Conservation (phyloP, 352 stramenopile genomes). For the Globisporangium paroecandrum region DNA sequence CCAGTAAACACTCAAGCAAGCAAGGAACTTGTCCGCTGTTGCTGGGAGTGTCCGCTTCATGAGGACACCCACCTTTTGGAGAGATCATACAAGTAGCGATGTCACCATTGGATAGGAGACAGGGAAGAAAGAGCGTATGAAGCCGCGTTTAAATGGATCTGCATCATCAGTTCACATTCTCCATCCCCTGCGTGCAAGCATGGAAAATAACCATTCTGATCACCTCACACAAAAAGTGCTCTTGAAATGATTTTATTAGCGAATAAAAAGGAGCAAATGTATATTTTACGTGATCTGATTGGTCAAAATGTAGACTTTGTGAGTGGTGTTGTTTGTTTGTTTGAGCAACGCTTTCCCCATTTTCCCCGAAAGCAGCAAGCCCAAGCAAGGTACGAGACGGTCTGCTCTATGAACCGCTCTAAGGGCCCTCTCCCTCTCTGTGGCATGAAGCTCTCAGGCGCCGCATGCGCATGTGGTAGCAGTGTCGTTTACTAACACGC, state of each 20-base stretch:
- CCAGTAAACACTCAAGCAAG: constrained; percentile 14
- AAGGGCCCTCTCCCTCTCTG: not conserved
- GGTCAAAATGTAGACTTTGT: too few relatives aligned
- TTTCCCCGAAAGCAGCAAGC: not conserved
- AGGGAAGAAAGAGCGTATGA: not conserved
- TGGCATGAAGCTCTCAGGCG: not conserved
- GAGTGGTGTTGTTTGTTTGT: not conserved
- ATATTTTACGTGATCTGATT: too few relatives aligned
- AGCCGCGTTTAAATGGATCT: not conserved
- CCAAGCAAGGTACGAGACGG: not conserved
- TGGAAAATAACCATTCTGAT: not conserved
- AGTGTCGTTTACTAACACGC: not conserved
- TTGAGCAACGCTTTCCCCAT: not conserved
- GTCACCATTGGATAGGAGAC: not conserved
- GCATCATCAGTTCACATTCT: too few relatives aligned
- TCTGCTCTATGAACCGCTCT: not conserved
- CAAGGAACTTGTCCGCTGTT: not conserved
- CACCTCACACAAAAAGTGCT: not conserved
- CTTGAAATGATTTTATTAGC: too few relatives aligned
- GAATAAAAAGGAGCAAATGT: too few relatives aligned
- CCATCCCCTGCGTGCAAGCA: too few relatives aligned
- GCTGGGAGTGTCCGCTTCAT: not conserved
- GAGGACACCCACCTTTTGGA: not conserved
- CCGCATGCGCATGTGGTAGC: not conserved
- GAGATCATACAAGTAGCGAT: not conserved